Conservation (phyloP, 2,329 filamentous ascomycete genomes). For the Trichoderma sp. region DNA sequence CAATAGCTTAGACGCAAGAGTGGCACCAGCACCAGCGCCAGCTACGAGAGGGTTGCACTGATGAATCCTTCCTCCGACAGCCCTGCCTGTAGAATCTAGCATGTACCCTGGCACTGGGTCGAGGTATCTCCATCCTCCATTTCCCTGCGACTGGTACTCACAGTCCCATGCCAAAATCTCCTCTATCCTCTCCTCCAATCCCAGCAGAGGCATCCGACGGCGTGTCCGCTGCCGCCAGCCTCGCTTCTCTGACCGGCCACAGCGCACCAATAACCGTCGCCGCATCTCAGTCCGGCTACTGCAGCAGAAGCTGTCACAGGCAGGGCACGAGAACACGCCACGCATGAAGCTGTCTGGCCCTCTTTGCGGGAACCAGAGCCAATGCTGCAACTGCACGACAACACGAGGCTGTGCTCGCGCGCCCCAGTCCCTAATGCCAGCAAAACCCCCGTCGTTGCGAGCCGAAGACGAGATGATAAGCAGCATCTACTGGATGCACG, state of each 20-base stretch:
- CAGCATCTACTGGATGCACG: not conserved
- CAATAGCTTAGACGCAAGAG: not conserved
- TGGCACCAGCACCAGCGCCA: not conserved
- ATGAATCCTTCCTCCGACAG: slow-evolving; percentile 18
- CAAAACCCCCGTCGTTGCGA: not conserved
- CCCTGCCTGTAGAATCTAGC: slow-evolving; percentile 9
- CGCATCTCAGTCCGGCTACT: not conserved
- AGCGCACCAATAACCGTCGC: slow-evolving; percentile 6
- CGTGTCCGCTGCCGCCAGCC: slow-evolving; percentile 16
- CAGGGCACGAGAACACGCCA: not conserved
- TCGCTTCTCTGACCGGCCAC: not conserved
- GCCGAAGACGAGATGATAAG: not conserved
- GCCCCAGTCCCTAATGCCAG: not conserved
- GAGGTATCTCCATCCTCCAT: not conserved
- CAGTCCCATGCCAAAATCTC: not conserved
- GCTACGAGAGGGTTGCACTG: slow-evolving; percentile 11
- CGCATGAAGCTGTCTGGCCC: not conserved
- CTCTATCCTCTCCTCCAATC: not conserved
- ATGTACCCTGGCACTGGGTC: not conserved
- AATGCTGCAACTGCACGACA: not conserved
- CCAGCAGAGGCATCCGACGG: not conserved
- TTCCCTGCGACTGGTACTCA: not conserved
- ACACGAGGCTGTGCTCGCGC: not conserved
- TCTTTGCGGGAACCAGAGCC: not conserved
- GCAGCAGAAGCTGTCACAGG: not conserved